Percentiles rank a stretch among this genome's conserved stretches.
phyloP scores from a whole-genome alignment of 2,329 filamentous ascomycete species.

The Aspergillus vadensis region DNA sequence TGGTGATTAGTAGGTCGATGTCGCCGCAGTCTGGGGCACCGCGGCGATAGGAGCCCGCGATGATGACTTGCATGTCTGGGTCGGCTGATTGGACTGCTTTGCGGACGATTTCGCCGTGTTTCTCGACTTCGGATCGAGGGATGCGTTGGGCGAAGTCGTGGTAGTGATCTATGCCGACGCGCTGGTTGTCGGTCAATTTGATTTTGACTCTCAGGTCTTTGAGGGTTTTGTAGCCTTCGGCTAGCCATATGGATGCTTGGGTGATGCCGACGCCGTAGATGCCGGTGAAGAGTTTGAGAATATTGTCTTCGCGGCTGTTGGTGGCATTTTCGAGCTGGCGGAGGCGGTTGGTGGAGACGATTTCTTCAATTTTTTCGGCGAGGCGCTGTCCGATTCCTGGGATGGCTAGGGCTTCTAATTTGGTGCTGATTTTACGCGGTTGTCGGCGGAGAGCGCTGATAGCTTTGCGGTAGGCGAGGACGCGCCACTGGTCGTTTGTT shows the following conservation, averaged over 20 bases:
- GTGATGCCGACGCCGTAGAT: constrained; percentile 76
- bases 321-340: constrained; percentile 71
- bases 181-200: constrained; percentile 68
- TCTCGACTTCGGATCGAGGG: constrained; percentile 72
- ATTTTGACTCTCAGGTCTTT: constrained; percentile 67
- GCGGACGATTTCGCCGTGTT: constrained; percentile 67
- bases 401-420: constrained; percentile 67
- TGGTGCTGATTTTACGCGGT: constrained; percentile 63
- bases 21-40: constrained; percentile 75
- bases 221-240: constrained; percentile 72
- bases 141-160: constrained; percentile 78
- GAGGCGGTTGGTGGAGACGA: constrained; percentile 72
- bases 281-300: constrained; percentile 69
- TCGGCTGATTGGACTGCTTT: constrained; percentile 63
- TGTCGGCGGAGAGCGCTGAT: constrained; percentile 73
- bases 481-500: constrained; percentile 76
- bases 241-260: constrained; percentile 74
- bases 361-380: constrained; percentile 86
- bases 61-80: constrained; percentile 65
- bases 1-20: constrained; percentile 82
- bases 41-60: constrained; percentile 83
- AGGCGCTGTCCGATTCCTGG: constrained; percentile 71
- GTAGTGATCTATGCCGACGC: constrained; percentile 76
- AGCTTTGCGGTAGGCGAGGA: constrained; percentile 73
- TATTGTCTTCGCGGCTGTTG: constrained; percentile 64